A percentile compares a stretch with the other conserved stretches of the same genome.
phyloP scores from a whole-genome alignment of 2,329 filamentous ascomycete genomes.

The Diaporthe humulicola region DNA sequence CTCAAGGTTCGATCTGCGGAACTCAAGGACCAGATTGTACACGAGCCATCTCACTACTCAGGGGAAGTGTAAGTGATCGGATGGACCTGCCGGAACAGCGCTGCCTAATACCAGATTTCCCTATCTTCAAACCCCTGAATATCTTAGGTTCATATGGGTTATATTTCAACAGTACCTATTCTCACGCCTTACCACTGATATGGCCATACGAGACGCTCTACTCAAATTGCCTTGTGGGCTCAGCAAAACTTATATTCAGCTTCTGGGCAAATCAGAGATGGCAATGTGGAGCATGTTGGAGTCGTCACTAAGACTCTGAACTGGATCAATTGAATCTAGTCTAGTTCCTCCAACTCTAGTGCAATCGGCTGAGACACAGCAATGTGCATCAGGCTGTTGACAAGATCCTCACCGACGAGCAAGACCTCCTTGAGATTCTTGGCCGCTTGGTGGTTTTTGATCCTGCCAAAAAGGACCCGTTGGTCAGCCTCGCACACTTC shows the following conservation, averaged over 20 bases:
- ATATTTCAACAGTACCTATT: not conserved
- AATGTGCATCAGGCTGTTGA: not conserved
- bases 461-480: not conserved
- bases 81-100: too few species aligned
- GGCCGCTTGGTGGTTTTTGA: not conserved
- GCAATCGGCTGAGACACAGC: not conserved
- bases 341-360: not conserved
- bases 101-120: not conserved
- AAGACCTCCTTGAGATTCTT: conserved; percentile 4
- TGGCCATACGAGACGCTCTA: conserved; percentile 5
- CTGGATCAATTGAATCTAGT: not conserved
- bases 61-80: not conserved
- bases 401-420: not conserved
- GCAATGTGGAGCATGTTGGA: not conserved
- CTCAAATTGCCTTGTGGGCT: not conserved
- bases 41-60: conserved; percentile 1
- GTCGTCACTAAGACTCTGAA: not conserved
- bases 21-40: not conserved
- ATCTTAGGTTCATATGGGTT: not conserved
- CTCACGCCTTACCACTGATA: conserved; percentile 4
- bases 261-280: not conserved
- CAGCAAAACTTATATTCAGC: not conserved
- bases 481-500: conserved; percentile 12
- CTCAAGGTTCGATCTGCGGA: not conserved
- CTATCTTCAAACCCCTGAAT: not conserved